Percentiles rank a stretch among this genome's conserved stretches.
phyloP scores from a whole-genome alignment of 495 filamentous ascomycete genomes.

The Geopyxis carbonaria region DNA sequence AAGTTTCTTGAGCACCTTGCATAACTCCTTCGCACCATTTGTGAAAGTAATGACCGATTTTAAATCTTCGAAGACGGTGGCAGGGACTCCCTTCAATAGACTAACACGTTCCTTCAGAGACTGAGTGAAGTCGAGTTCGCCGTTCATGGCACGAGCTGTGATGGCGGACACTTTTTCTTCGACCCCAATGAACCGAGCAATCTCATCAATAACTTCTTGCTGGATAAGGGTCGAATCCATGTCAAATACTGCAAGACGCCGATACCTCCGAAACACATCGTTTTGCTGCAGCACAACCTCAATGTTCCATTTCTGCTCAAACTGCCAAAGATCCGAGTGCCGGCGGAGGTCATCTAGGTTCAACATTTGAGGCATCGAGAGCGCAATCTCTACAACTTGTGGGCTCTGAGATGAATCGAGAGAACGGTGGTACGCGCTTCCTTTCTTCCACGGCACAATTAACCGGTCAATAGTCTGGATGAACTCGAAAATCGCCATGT shows the following conservation, averaged over 20 bases:
- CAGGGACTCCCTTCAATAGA: slow-evolving; percentile 63
- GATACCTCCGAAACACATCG: slow-evolving; percentile 53
- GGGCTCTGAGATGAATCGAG: slow-evolving; percentile 42
- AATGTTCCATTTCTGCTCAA: slow-evolving; percentile 74
- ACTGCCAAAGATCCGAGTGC: slow-evolving; percentile 63
- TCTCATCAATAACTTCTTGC: slow-evolving; percentile 90
- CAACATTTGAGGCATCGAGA: slow-evolving; percentile 50
- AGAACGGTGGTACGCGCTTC: slow-evolving; percentile 45
- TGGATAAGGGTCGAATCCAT: slow-evolving; percentile 96
- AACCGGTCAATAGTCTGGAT: slow-evolving; percentile 57
- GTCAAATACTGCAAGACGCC: slow-evolving; percentile 79
- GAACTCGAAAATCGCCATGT: slow-evolving; percentile 50
- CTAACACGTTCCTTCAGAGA: slow-evolving; percentile 61
- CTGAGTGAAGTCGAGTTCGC: slow-evolving; percentile 82
- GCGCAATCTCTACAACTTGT: slow-evolving; percentile 49
- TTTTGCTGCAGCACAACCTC: slow-evolving; percentile 60
- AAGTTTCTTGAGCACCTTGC: slow-evolving; percentile 49
- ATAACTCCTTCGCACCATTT: slow-evolving; percentile 57
- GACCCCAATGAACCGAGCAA: slow-evolving; percentile 38
- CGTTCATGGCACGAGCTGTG: slow-evolving; percentile 85
- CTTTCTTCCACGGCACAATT: slow-evolving; percentile 18
- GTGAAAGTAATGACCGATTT: slow-evolving; percentile 58
- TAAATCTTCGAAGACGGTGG: slow-evolving; percentile 65
- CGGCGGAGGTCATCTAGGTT: slow-evolving; percentile 51
- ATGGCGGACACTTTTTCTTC: slow-evolving; percentile 53